Evolutionary conservation across 192 early-diverging fungal genomes (phyloP), one percentile per base, ranked within the genome.

Genomic region (Backusella macrospora): DNA sequence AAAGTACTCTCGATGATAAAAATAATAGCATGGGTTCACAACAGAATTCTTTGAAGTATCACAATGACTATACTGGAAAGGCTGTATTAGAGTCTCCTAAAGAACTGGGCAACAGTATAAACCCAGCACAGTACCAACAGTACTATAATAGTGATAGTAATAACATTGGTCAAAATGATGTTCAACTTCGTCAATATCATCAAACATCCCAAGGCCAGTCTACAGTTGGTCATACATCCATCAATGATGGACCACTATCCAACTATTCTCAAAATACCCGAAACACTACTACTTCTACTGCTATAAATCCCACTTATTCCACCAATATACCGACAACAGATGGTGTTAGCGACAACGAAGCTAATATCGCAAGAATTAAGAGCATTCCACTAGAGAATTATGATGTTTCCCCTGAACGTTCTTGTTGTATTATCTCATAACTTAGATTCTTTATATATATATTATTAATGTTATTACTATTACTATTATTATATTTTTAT

Each of bases 361-460:
- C 18, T 59, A 34, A 34, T 34, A 18, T 59, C 21, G 13, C 52
- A 21, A 7, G 52, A 23, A 9, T 59, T 9, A 59, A 59, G 52
- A 59, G 52, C 13, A 10, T 10, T 59, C 21, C 52, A 23, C 26
- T 59, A 26, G 52, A 59, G 52, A 23, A 59, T 26, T 59, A 59
- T 59, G 23, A 59, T 5, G 52, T 4, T 59, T 59, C 52, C 3
- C 52, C 52, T 59, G 52, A 59, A 10, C 52, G 52, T 10, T 59
- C 52, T 23, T 59, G 52, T 23, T 59, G 52, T 26, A 59, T 59
- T 26, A 59, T 59, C 52, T 59, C 52, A 26, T 59, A 49, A 23
- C 13, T 12, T 59, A 59, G 52, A 59, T 12, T 23, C 26, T 7
- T 23, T 26, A 13, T n/a, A 49, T 48, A 48, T 48, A 13, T 49